phyloP scores from a whole-genome alignment of 352 stramenopile genomes.

The Phytophthora ramorum region DNA sequence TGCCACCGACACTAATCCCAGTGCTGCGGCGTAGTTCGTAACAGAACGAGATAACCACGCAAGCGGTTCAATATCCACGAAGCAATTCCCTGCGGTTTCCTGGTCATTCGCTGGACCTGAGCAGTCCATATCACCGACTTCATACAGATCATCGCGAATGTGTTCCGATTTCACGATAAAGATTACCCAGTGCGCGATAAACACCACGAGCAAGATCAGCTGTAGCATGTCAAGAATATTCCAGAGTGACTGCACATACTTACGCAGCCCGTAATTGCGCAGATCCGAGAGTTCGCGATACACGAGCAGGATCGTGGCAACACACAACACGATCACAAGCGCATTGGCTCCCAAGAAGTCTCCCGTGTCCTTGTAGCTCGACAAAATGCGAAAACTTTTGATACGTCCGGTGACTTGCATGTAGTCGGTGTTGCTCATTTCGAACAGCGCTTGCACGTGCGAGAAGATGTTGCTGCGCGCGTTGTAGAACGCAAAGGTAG shows the following conservation, averaged over 20 bases:
- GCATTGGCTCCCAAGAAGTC: slow-evolving; percentile 61
- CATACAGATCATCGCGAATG: slow-evolving; percentile 55
- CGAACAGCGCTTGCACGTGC: slow-evolving; percentile 71
- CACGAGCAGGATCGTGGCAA: slow-evolving; percentile 58
- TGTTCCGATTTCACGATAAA: slow-evolving; percentile 65
- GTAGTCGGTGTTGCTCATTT: slow-evolving; percentile 83
- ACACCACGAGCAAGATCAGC: slow-evolving; percentile 69
- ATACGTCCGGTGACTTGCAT: slow-evolving; percentile 74
- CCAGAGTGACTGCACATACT: slow-evolving; percentile 82
- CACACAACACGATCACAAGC: slow-evolving; percentile 67
- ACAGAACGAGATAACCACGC: slow-evolving; percentile 56
- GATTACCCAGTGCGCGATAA: slow-evolving; percentile 63
- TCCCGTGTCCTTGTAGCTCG: slow-evolving; percentile 50
- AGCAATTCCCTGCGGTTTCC: slow-evolving; percentile 52
- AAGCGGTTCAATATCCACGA: slow-evolving; percentile 62
- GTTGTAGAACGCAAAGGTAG: slow-evolving; percentile 79
- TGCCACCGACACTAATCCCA: slow-evolving; percentile 71
- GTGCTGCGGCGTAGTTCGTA: slow-evolving; percentile 62
- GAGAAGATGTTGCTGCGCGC: slow-evolving; percentile 82
- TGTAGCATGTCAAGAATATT: slow-evolving; percentile 82
- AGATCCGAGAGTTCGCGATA: slow-evolving; percentile 65
- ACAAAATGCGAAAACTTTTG: slow-evolving; percentile 76
- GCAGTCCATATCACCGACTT: slow-evolving; percentile 63
- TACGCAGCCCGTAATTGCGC: slow-evolving; percentile 51
- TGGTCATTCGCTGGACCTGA: slow-evolving; percentile 52